A percentile compares a stretch with the other conserved stretches of the same genome.
Evolutionary conservation across 2,329 filamentous ascomycete genomes (phyloP).

Genomic region (Phymatotrichopsis omnivora): DNA sequence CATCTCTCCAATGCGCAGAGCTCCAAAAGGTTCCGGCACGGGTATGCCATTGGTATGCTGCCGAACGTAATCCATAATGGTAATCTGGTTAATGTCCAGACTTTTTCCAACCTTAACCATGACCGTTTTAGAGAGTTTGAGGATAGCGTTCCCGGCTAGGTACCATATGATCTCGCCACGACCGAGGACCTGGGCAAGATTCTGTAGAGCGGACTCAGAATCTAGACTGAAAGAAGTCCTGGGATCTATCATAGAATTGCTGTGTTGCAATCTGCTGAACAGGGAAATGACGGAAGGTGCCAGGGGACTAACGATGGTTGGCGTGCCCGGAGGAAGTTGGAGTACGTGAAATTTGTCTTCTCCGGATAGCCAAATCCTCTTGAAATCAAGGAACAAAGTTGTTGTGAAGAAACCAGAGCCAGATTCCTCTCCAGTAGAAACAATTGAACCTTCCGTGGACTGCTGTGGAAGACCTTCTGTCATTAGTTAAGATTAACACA

Average conservation of each 20-base stretch:
- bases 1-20: constrained; percentile 7
- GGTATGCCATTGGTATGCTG: constrained; percentile 13
- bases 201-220: not conserved
- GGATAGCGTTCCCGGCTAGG: constrained; percentile 1
- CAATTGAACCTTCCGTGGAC: too few relatives aligned
- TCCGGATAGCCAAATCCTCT: not conserved
- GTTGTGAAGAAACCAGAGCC: not conserved
- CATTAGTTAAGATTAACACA: constrained; percentile 3
- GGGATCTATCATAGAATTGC: not conserved
- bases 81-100: constrained; percentile 14
- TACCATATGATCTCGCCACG: constrained; percentile 3
- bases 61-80: constrained; percentile 4
- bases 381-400: not conserved
- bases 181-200: not conserved
- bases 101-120: constrained; percentile 11
- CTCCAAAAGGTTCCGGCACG: constrained; percentile 12
- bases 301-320: not conserved
- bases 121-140: constrained; percentile 7
- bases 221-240: not conserved
- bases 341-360: constrained; percentile 8
- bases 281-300: constrained; percentile 3
- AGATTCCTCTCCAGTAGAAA: not conserved
- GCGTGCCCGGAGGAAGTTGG: not conserved
- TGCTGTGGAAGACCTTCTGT: not conserved
- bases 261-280: not conserved